These are phyloP conservation scores for Fusarium setosum DNA, from an alignment of 2,329 filamentous ascomycete genomes.

Conservation along the genomic window DNA sequence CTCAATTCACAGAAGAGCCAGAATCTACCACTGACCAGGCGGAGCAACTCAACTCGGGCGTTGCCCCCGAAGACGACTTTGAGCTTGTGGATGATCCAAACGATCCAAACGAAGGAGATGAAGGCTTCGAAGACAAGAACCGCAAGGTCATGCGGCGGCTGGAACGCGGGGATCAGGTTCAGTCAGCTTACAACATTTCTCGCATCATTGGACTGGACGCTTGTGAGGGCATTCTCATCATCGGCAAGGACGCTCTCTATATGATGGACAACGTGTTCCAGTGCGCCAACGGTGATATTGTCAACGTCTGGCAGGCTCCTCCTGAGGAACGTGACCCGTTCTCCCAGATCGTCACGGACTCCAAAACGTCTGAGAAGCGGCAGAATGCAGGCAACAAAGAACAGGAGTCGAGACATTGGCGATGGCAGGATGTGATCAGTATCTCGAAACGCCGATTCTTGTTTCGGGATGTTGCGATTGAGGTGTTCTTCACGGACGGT, in stretches of 20 bases:
- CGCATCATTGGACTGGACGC: constrained; percentile 94
- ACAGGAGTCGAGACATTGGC: constrained; percentile 90
- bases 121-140: constrained; percentile 96
- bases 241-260: constrained; percentile 92
- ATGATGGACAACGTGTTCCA: constrained; percentile 98
- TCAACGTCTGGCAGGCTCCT: constrained; percentile 95
- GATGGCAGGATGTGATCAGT: constrained; percentile 93
- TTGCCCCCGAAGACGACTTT: constrained; percentile 83
- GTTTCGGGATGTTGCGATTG: constrained; percentile 95
- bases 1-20: constrained; percentile 38
- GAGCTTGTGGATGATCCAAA: constrained; percentile 96
- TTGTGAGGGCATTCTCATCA: constrained; percentile 90
- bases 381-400: constrained; percentile 68
- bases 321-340: constrained; percentile 94
- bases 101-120: constrained; percentile 78
- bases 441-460: constrained; percentile 96
- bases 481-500: constrained; percentile 97
- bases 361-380: constrained; percentile 69
- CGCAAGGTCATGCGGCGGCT: constrained; percentile 96
- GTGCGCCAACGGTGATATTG: constrained; percentile 92
- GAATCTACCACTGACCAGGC: constrained; percentile 31
- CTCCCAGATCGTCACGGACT: constrained; percentile 87
- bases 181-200: constrained; percentile 95
- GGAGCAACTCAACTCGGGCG: constrained; percentile 36
- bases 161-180: constrained; percentile 89